Evolutionary conservation across 2,329 filamentous ascomycete species (phyloP), one percentile per base, ranked within the genome.

Genomic region (Aspergillus chevalieri): DNA sequence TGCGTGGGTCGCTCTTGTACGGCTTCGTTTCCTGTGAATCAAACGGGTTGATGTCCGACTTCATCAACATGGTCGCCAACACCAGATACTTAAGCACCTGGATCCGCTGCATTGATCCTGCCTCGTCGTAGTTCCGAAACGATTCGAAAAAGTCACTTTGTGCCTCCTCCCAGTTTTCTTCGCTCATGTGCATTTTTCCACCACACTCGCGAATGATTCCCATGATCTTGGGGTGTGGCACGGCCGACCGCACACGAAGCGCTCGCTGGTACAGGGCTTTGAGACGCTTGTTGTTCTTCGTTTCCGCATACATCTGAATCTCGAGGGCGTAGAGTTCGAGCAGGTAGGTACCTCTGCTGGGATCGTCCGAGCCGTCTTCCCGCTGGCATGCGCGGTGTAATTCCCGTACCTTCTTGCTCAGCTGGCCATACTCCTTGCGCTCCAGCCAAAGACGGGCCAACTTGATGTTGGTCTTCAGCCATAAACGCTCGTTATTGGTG

Each of bases 111-210:
- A 96, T 80, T 22, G 91, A 96, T 43, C 93, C 93, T 38, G 93
- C 93, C 75, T 98, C 93, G 67, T 98, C 93, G 73, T 97, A 98
- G 74, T 96, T 97, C 50, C 91, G 87, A 77, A 98, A 98, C 1
- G 92, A 95, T 69, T 98, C 93, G 70, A 96, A 96, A 71, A 98
- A 98, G 74, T 97, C 93, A 61, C 85, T 92, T 72, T 97, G 91
- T 1, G 93, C 93, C 64, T 91, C 89, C 68, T 93, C 89, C 93
- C 93, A 98, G 68, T 97, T 97, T 74, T 97, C 93, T 77, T 98
- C 93, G 69, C 88, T 93, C 93, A 98, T 97, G 75, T 97, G 91
- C 93, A 98, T 98, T 78, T 98, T 98, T 61, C 93, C 93, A 63
- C 93, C 93, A 67, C 93, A 98, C 74, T 98, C 93, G 48, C 92